Evolutionary conservation across 2,329 filamentous ascomycete species (phyloP).

Genomic region (Ceratocystis cubensis): DNA sequence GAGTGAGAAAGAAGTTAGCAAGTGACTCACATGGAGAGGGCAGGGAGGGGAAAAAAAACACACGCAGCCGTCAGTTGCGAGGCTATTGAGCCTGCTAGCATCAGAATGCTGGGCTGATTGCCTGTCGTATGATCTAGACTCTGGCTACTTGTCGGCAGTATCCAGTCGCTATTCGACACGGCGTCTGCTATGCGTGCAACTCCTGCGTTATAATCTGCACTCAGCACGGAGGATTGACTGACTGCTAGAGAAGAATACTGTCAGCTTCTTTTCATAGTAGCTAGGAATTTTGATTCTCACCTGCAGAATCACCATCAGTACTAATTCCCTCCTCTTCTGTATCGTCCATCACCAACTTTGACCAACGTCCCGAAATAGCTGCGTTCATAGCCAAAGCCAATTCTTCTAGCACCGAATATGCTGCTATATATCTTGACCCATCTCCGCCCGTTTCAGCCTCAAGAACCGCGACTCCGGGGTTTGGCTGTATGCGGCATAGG

Average conservation of each 20-base stretch:
- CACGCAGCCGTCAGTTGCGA: constrained; percentile 24
- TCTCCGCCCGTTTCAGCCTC: neutral
- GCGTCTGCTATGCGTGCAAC: neutral
- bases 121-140: neutral
- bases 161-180: constrained; percentile 12
- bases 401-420: constrained; percentile 15
- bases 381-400: constrained; percentile 20
- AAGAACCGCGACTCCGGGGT: neutral
- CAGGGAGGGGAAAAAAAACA: constrained; percentile 14
- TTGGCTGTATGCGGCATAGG: constrained; percentile 13
- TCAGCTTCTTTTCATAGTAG: neutral
- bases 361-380: constrained; percentile 17
- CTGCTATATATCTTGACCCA: neutral
- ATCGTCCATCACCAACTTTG: neutral
- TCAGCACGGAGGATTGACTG: neutral
- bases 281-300: neutral
- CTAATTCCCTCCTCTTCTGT: constrained; percentile 12
- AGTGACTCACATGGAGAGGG: no score
- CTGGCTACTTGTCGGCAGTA: neutral
- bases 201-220: neutral
- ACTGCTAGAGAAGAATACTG: neutral
- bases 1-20: neutral
- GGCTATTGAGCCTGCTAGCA: constrained; percentile 25
- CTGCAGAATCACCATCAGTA: constrained; percentile 12
- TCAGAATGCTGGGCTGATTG: neutral